phyloP scores from a whole-genome alignment of 345 rosid species.

The Eucalyptus regnans region DNA sequence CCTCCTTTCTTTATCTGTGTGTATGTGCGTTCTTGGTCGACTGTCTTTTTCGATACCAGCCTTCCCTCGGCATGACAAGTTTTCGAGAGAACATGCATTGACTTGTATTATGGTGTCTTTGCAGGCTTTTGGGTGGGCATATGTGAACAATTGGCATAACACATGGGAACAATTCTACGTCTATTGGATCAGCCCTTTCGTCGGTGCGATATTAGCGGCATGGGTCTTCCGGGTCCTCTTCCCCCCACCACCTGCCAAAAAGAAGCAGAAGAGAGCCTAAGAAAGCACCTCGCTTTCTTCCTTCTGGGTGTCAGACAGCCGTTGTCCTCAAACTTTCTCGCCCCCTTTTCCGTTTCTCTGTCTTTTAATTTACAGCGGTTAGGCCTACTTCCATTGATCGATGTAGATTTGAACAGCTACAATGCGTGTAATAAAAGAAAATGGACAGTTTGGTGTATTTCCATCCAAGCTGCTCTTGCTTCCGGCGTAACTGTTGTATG shows the following conservation, averaged over 20 bases:
- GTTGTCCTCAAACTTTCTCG: not conserved
- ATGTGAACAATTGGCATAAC: slow-evolving; percentile 60
- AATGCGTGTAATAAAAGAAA: not conserved
- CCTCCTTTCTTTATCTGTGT: not conserved
- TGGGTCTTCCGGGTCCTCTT: slow-evolving; percentile 59
- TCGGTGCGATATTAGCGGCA: slow-evolving; percentile 73
- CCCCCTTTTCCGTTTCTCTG: not conserved
- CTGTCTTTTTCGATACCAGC: not conserved
- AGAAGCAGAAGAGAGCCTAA: slow-evolving; percentile 61
- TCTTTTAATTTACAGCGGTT: not conserved
- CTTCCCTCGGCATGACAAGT: not conserved
- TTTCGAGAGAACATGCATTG: not conserved
- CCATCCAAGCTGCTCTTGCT: not conserved
- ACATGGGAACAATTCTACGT: slow-evolving; percentile 94
- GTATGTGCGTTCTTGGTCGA: not conserved
- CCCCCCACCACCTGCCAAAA: slow-evolving; percentile 36
- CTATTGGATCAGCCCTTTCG: slow-evolving; percentile 82
- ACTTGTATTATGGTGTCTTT: not conserved
- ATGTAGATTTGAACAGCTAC: not conserved
- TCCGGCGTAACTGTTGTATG: not conserved
- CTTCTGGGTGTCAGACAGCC: not conserved
- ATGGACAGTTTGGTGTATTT: not conserved
- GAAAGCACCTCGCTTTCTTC: not conserved
- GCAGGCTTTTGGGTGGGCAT: slow-evolving; percentile 98
- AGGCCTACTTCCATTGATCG: not conserved